A percentile compares a stretch with the other conserved stretches of the same genome.
These are phyloP conservation scores for Saccharomycopsis amapae DNA, from an alignment of 805 yeast species.

Conservation along the genomic window DNA sequence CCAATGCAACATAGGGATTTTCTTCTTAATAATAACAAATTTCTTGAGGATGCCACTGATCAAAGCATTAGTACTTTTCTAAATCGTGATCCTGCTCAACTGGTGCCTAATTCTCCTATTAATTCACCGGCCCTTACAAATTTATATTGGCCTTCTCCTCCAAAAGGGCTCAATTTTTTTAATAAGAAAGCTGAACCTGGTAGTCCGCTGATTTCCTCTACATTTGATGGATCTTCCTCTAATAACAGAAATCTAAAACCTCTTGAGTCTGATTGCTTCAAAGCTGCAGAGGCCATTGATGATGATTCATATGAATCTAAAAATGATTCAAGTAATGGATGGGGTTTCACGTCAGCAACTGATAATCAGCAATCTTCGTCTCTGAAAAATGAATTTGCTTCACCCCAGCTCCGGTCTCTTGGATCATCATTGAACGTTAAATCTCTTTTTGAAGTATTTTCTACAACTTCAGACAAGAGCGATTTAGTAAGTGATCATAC, in stretches of 20 bases:
- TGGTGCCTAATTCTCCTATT: not conserved
- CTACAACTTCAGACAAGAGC: too few relatives aligned
- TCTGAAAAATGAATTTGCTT: too few relatives aligned
- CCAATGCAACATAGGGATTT: slow-evolving; percentile 16
- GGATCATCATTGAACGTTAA: too few relatives aligned
- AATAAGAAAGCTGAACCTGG: not conserved
- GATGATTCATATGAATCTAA: too few relatives aligned
- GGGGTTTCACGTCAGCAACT: too few relatives aligned
- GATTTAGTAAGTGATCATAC: too few relatives aligned
- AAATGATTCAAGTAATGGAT: too few relatives aligned
- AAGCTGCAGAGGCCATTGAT: too few relatives aligned
- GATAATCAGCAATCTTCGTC: too few relatives aligned
- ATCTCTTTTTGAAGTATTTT: too few relatives aligned
- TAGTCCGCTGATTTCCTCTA: not conserved
- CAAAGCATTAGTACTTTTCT: slow-evolving; percentile 10
- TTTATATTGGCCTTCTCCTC: slow-evolving; percentile 7
- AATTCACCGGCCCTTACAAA: slow-evolving; percentile 1
- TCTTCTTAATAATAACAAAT: slow-evolving; percentile 17
- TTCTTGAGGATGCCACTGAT: slow-evolving; percentile 18
- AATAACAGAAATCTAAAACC: not conserved
- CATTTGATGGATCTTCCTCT: too few relatives aligned
- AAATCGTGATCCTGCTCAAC: not conserved
- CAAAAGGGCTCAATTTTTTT: slow-evolving; percentile 4
- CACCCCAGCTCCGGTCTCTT: too few relatives aligned
- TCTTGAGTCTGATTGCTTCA: not conserved